phyloP scores from a whole-genome alignment of 768 basidiomycete species.

The Chalciporus pseudorubinellus region DNA sequence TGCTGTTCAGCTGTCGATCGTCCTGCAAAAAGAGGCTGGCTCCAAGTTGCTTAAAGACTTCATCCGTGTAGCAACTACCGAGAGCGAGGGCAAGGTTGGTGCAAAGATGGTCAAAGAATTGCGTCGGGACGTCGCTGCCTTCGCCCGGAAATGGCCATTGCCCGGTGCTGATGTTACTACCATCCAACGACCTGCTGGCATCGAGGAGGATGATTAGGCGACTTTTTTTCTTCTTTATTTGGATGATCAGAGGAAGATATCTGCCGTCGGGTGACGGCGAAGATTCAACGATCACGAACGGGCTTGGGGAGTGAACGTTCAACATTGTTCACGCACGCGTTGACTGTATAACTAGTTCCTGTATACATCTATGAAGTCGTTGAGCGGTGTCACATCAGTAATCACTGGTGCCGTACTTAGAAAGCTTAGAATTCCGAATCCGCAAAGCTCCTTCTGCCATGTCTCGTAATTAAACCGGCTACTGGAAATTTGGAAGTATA shows the following conservation, averaged over 20 bases:
- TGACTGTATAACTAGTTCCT: conserved; percentile 11
- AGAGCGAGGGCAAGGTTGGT: conserved; percentile 70
- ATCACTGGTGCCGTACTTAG: too few relatives aligned
- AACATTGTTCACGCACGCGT: conserved; percentile 27
- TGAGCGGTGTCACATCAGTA: too few relatives aligned
- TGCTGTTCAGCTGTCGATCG: conserved; percentile 84
- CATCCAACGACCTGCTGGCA: conserved; percentile 58
- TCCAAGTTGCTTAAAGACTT: conserved; percentile 96
- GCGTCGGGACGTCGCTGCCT: conserved; percentile 73
- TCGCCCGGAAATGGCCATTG: conserved; percentile 87
- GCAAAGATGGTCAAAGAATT: conserved; percentile 69
- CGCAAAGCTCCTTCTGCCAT: too few relatives aligned
- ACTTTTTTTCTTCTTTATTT: background rate
- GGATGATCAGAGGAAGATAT: conserved; percentile 1
- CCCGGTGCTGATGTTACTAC: conserved; percentile 71
- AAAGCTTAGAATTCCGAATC: too few relatives aligned
- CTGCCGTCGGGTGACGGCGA: conserved; percentile 15
- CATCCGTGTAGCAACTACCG: conserved; percentile 70
- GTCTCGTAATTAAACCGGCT: too few relatives aligned
- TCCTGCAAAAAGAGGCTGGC: conserved; percentile 93
- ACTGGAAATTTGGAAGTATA: too few relatives aligned
- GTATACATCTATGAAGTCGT: conserved; percentile 25
- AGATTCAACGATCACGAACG: conserved; percentile 56
- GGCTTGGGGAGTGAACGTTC: conserved; percentile 28
- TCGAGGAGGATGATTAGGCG: conserved; percentile 49